Base-by-base conservation (phyloP, 345 rosid species). In the Adansonia digitata region DNA sequence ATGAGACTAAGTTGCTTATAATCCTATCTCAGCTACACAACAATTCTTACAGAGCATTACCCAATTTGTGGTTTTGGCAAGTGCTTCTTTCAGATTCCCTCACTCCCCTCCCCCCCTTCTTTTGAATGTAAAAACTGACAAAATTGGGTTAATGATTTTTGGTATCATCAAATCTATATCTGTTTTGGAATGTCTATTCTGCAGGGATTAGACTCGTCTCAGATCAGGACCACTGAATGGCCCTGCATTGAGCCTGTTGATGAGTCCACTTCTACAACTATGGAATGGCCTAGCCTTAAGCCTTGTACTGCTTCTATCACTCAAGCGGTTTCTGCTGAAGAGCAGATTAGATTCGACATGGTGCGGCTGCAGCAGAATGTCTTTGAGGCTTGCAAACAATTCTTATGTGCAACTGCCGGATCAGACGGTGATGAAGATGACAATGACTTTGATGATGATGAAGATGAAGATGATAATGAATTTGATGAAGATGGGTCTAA, bases 341-440 rank as follows among this genome's bases (percentile, higher is more conserved):
- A 82, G 77, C 79, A 59, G 59, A 78, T 79, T 5, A 82, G 77
- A 63, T 40, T 78, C 8, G 77, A 81, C 24, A 77, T 39, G 66
- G 63, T 66, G 77, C 79, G 27, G 75, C 73, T 85, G 74, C 92
- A 88, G 79, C 81, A 76, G 60, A 83, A 78, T 43, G 69, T 78
- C 27, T 51, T 82, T 69, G 84, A 83, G 2, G 62, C 78, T 15
- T 92, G 88, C 73, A 80, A 79, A 7, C 75, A 72, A 60, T 84
- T 92, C 71, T 81, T 89, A 27, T 74, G 8, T 20, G 55, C 40
- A 72, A 70, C 34, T 18, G 57, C 31, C 13, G 75, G 35, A 71
- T 66, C 78, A 15, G 81, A 80, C 27, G 56, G 61, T 20, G 82
- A 77, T 15, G 84, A 77, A 15, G 81, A 72, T 24, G 79, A 68